A percentile compares a stretch with the other conserved stretches of the same genome.
Conservation (phyloP, 108 stramenopile species). For the Craspedostauros australis region DNA sequence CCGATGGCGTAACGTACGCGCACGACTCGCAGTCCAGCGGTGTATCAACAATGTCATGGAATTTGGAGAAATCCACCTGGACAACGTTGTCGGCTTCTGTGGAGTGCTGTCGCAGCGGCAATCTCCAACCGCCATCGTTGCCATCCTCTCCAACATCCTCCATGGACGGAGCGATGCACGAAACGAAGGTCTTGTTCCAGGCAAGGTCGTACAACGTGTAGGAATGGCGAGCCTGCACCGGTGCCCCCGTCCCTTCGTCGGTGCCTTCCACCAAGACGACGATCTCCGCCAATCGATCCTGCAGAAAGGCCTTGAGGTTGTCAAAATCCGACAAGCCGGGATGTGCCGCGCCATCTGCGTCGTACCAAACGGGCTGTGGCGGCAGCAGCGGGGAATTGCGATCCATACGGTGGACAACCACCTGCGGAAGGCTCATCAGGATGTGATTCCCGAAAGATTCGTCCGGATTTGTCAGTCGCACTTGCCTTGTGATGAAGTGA, state of each 20-base stretch:
- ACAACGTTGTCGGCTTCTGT: too few species aligned
- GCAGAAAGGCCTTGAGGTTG: conserved; percentile 51
- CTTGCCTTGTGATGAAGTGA: conserved; percentile 67
- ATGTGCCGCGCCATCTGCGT: conserved; percentile 44
- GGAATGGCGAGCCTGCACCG: conserved; percentile 90
- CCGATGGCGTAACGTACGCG: too few species aligned
- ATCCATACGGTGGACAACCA: conserved; percentile 92
- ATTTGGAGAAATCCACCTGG: conserved; percentile 60
- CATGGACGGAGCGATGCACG: conserved; percentile 65
- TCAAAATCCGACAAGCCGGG: conserved; percentile 12
- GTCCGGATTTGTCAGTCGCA: conserved; percentile 61
- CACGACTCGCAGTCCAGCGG: conserved; percentile 16
- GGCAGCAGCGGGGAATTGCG: conserved; percentile 73
- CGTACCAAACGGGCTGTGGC: conserved; percentile 59
- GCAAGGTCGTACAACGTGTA: conserved; percentile 74
- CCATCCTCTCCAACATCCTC: neutral
- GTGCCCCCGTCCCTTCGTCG: conserved; percentile 82
- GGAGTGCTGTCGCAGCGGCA: conserved; percentile 11
- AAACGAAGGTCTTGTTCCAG: conserved; percentile 83
- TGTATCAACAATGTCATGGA: conserved; percentile 58
- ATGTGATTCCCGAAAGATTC: conserved; percentile 54
- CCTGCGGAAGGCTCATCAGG: conserved; percentile 91
- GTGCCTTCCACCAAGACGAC: conserved; percentile 95
- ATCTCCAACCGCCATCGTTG: conserved; percentile 7
- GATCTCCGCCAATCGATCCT: conserved; percentile 87